phyloP scores from a whole-genome alignment of 2,329 filamentous ascomycete species.

The Triangularia setosa region DNA sequence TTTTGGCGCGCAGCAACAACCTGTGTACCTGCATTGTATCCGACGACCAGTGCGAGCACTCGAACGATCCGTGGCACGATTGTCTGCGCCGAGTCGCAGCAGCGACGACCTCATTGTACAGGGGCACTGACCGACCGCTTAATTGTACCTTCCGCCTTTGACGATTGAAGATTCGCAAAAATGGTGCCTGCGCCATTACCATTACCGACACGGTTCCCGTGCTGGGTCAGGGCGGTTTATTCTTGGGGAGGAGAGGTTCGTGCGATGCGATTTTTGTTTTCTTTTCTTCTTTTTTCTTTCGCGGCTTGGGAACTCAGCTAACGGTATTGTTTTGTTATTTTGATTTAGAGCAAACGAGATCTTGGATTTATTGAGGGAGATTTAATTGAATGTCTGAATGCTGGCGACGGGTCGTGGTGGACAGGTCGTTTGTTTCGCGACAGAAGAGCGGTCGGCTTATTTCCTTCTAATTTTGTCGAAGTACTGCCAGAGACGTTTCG shows the following conservation, averaged over 20 bases:
- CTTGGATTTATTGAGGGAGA: constrained; percentile 97
- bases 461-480: constrained; percentile 96
- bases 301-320: background rate
- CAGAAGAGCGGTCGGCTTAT: constrained; percentile 83
- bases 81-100: background rate
- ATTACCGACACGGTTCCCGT: constrained; percentile 77
- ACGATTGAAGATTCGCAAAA: constrained; percentile 9
- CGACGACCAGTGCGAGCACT: background rate
- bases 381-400: constrained; percentile 95
- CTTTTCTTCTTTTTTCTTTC: background rate
- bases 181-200: constrained; percentile 56
- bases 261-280: background rate
- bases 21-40: background rate
- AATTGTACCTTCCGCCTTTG: background rate
- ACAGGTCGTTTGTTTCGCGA: constrained; percentile 88
- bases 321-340: background rate
- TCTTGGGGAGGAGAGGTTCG: constrained; percentile 84
- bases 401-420: constrained; percentile 98
- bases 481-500: constrained; percentile 81
- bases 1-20: background rate
- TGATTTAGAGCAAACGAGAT: constrained; percentile 73
- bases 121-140: background rate
- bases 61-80: background rate
- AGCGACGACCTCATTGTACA: background rate
- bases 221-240: constrained; percentile 87